Conservation (phyloP, 1,139 yeast genomes). For the Kurtzmaniella quercitrusa region DNA sequence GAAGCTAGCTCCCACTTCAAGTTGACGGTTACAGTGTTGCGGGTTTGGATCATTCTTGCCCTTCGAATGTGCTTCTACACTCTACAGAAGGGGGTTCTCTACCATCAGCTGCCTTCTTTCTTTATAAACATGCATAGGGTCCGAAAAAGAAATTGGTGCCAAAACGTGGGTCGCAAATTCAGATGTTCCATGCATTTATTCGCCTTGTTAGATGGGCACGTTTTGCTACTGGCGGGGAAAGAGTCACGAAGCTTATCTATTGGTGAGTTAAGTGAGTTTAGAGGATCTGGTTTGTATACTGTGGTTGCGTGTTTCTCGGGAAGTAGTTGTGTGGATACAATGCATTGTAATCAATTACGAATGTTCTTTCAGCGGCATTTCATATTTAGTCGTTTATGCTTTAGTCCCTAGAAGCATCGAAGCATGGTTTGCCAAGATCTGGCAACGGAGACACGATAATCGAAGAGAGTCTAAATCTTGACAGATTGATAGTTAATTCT, state of each 20-base stretch:
- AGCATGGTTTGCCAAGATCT: no score
- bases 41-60: conserved; percentile 1
- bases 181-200: not conserved
- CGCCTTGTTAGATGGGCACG: not conserved
- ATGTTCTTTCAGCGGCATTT: no score
- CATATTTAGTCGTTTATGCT: no score
- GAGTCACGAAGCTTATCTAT: not conserved
- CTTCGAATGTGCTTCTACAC: not conserved
- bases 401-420: no score
- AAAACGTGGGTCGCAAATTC: not conserved
- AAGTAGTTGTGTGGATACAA: no score
- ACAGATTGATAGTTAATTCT: no score
- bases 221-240: not conserved
- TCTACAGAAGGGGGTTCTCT: not conserved
- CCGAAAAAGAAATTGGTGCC: not conserved
- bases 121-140: not conserved
- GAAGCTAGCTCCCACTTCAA: conserved; percentile 1
- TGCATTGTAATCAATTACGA: no score
- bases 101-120: not conserved
- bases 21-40: not conserved
- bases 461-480: no score
- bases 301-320: no score
- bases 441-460: no score
- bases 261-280: no score
- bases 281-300: no score